Evolutionary conservation across 345 rosid genomes (phyloP), one percentile per base, ranked within the genome.

Genomic region (Syzygium jambos): DNA sequence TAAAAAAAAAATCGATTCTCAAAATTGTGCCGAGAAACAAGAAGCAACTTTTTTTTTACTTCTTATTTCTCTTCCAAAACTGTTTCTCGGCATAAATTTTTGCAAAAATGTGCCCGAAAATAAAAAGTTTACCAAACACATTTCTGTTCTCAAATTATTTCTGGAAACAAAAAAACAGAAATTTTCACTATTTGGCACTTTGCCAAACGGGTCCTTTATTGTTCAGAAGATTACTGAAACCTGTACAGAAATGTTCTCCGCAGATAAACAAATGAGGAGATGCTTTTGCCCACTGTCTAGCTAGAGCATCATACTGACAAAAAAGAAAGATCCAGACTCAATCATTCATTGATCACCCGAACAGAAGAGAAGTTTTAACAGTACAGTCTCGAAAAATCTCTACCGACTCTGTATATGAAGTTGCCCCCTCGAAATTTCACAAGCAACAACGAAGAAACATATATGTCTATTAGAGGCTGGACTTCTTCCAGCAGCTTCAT

Each of bases 211-310:
- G n/a, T n/a, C n/a, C n/a, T n/a, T 46, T 83, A 55, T 25, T 41
- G n/a, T 29, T 53, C 22, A 7, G 29, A 61, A 17, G 82, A 86
- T 49, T 46, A 11, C 23, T 85, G 52, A 53, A 38, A 17, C 51
- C 78, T 85, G 89, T 84, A 85, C 34, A 89, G 55, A 78, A 53
- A 63, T 84, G 86, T 86, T 84, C 85, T 68, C 19, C 34, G 53
- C 19, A 46, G 38, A 73, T 73, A 11, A 63, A 86, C 34, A 46
- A 19, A 49, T 61, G 87, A 61, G 38, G 57, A 27, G 59, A 84
- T 84, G 43, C 34, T 27, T 84, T 51, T 30, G 9, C 80, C 49
- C 49, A 19, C 27, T 19, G 49, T 73, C 23, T 65, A 80, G 21
- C 27, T 59, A 52, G 23, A 73, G 46, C 68, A 73, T 4, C 80